Evolutionary conservation across 305 asterid species (phyloP).

Genomic region (Solanum aculeatissimum): DNA sequence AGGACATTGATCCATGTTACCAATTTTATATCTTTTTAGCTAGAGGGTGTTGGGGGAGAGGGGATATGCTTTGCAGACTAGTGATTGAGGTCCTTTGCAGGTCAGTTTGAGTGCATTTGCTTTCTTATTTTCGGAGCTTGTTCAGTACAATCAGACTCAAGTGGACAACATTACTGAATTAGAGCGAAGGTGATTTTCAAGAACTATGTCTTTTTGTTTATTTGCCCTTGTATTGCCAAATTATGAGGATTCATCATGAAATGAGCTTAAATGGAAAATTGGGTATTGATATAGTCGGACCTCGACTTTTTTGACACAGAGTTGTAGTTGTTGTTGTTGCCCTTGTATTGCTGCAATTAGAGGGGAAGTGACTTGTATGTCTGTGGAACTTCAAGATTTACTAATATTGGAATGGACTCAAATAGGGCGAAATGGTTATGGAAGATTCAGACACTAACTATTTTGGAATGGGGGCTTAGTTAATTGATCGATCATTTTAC

Average conservation of each 20-base stretch:
- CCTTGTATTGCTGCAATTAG: not conserved
- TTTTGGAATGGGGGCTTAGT: not conserved
- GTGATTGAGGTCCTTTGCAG: conserved; percentile 18
- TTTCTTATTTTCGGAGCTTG: conserved; percentile 83
- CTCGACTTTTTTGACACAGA: not conserved
- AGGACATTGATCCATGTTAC: not conserved
- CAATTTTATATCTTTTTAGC: not conserved
- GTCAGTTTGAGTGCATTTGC: conserved; percentile 86
- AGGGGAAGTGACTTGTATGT: not conserved
- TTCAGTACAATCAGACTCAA: conserved; percentile 89
- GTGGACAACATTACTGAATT: conserved; percentile 85
- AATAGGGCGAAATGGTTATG: not conserved
- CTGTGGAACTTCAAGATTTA: not conserved
- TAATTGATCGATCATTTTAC: not conserved
- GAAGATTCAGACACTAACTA: not conserved
- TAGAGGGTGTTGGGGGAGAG: not conserved
- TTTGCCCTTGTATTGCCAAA: not conserved
- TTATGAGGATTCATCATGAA: not conserved
- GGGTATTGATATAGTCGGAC: not conserved
- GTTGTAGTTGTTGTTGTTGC: not conserved
- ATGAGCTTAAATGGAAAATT: not conserved
- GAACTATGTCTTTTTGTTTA: not conserved
- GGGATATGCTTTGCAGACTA: not conserved
- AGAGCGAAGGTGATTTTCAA: conserved; percentile 55
- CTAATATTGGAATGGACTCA: not conserved